Conservation (phyloP, 192 early-diverging fungal genomes). For the Phlyctochytrium bullatum region DNA sequence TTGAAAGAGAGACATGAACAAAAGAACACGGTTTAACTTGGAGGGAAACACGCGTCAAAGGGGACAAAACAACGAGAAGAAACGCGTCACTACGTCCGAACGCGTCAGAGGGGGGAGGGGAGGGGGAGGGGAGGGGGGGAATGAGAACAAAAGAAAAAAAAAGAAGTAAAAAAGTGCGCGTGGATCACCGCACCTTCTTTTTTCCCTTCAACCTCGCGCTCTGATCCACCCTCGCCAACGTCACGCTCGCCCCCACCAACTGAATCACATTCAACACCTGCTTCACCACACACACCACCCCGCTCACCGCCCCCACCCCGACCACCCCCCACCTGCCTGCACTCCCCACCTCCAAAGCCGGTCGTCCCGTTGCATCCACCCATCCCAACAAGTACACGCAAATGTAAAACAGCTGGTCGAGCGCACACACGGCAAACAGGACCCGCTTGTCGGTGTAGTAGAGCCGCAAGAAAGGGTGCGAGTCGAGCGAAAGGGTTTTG, state of each 20-base stretch:
- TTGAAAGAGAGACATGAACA: too few species aligned
- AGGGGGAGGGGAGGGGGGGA: too few species aligned
- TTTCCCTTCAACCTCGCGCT: constrained; percentile 28
- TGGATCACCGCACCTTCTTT: not conserved
- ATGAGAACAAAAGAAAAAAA: too few species aligned
- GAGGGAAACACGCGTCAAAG: too few species aligned
- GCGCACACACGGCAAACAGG: constrained; percentile 87
- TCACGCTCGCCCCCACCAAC: constrained; percentile 80
- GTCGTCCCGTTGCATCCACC: constrained; percentile 1
- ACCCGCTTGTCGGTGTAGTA: constrained; percentile 94
- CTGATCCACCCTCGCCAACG: constrained; percentile 70
- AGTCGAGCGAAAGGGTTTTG: constrained; percentile 75
- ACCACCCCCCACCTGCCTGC: constrained; percentile 7
- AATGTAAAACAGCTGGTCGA: constrained; percentile 92
- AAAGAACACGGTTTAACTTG: too few species aligned
- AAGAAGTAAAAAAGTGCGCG: too few species aligned
- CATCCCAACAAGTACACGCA: constrained; percentile 62
- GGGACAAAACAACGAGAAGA: too few species aligned
- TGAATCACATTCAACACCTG: constrained; percentile 94
- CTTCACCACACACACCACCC: constrained; percentile 82
- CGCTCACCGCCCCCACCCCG: constrained; percentile 32
- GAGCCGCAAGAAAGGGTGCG: constrained; percentile 74
- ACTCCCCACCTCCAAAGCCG: constrained; percentile 14
- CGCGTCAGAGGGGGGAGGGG: too few species aligned
- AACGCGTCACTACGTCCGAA: too few species aligned